These are phyloP conservation scores for Metschnikowia hibisci DNA, from an alignment of 805 yeast genomes.

Conservation along the genomic window DNA sequence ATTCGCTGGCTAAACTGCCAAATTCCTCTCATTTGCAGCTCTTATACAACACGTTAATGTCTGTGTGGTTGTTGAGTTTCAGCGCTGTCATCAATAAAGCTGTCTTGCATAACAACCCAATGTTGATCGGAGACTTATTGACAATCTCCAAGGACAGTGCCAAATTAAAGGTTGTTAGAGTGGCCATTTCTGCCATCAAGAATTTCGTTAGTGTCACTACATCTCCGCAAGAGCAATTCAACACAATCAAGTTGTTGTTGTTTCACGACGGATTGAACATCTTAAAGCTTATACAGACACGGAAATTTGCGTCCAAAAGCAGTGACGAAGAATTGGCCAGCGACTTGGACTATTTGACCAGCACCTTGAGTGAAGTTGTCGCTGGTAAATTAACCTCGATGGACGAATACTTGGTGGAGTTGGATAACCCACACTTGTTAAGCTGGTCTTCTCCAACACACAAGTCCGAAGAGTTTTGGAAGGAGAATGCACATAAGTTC, in stretches of 20 bases:
- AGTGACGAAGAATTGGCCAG: conserved; percentile 79
- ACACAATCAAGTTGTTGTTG: conserved; percentile 61
- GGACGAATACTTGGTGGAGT: conserved; percentile 86
- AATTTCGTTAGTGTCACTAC: conserved; percentile 47
- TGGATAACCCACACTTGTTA: conserved; percentile 68
- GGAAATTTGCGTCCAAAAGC: conserved; percentile 74
- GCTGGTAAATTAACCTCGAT: conserved; percentile 74
- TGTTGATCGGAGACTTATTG: conserved; percentile 49
- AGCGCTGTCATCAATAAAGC: conserved; percentile 47
- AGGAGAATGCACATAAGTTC: conserved; percentile 72
- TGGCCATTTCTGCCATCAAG: conserved; percentile 70
- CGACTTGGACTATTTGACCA: conserved; percentile 60
- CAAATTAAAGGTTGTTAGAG: conserved; percentile 86
- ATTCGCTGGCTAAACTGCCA: conserved; percentile 30
- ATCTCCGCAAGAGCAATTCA: conserved; percentile 34
- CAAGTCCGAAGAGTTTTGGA: conserved; percentile 83
- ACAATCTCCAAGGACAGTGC: conserved; percentile 72
- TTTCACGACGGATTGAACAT: conserved; percentile 72
- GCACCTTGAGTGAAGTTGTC: conserved; percentile 65
- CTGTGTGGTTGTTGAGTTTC: conserved; percentile 84
- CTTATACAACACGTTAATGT: conserved; percentile 73
- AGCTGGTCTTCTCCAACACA: conserved; percentile 88
- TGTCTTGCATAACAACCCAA: conserved; percentile 51
- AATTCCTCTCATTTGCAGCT: conserved; percentile 63
- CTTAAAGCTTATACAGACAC: conserved; percentile 64